Conservation (phyloP, 352 stramenopile genomes). For the Blastocystis hominis region DNA sequence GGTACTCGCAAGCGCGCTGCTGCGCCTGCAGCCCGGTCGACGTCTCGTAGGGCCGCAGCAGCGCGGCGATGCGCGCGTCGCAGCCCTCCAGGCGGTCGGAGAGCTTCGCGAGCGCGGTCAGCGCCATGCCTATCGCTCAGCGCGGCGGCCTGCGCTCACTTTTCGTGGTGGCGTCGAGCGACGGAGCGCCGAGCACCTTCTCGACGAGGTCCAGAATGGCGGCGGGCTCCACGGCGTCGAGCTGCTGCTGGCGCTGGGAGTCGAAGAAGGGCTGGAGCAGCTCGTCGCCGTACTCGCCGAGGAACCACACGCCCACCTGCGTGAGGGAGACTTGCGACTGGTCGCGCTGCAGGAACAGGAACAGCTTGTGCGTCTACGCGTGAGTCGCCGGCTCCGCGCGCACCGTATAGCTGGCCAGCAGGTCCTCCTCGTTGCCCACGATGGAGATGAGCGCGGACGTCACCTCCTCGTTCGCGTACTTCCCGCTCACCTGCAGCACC, state of each 20-base stretch:
- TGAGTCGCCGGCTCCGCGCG: constrained; percentile 70
- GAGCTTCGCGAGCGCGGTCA: constrained; percentile 72
- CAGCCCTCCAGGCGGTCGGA: constrained; percentile 75
- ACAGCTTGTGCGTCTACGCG: constrained; percentile 91
- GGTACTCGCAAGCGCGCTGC: constrained; percentile 83
- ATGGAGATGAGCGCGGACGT: constrained; percentile 37
- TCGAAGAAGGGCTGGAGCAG: constrained; percentile 35
- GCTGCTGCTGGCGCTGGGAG: neutral
- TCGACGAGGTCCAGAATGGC: constrained; percentile 61
- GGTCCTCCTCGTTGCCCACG: constrained; percentile 48
- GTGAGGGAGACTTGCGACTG: constrained; percentile 83
- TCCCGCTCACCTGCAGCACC: constrained; percentile 92
- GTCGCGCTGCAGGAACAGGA: constrained; percentile 85
- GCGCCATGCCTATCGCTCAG: constrained; percentile 27
- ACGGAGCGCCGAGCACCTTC: constrained; percentile 73
- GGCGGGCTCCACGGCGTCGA: neutral
- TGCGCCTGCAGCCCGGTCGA: constrained; percentile 79
- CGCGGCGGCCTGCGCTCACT: neutral
- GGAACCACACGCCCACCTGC: constrained; percentile 92
- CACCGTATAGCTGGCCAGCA: constrained; percentile 79
- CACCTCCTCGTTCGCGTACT: constrained; percentile 81
- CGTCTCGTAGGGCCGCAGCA: constrained; percentile 77
- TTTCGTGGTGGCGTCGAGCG: constrained; percentile 64
- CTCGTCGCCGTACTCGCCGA: constrained; percentile 84
- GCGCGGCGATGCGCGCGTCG: constrained; percentile 63